Evolutionary conservation across 768 basidiomycete genomes (phyloP), one percentile per base, ranked within the genome.

Genomic region (Mycena olivaceomarginata): DNA sequence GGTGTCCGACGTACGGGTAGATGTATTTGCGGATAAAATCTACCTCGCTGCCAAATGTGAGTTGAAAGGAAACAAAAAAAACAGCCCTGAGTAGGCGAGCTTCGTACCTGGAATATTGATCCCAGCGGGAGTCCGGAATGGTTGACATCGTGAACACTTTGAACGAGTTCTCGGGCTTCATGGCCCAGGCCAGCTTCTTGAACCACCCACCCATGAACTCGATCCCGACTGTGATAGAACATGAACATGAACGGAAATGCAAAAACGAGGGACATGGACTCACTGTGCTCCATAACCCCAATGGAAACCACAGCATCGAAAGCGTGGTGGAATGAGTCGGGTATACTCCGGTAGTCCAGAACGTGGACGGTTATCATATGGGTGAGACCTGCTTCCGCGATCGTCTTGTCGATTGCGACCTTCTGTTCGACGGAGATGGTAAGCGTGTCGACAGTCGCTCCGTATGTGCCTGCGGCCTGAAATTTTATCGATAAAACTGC

Each of bases 401-500:
- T 88, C 22, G 93, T 87, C 71, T 91, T 89, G 72, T 93, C 93
- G 4, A 93, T 93, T 51, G 93, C 88, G 16, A 82, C 83, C 75
- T 94, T 93, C 81, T 94, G 93, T 81, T 93, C 91, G 18, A 88
- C 83, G 3, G 93, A 94, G 40, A 94, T 84, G 5, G 93, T 94
- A 77, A 94, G 84, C 9, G 92, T 93, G 76, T 94, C 93, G 51
- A 94, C 92, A 60, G 90, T 91, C 80, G 93, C 93, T 4, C 89
- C 91, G 75, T 86, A 84, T 82, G 89, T 74, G 15, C 72, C 72
- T 7, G 81, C 81, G 31, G 79, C 79, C 81, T 81, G 46, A 15
- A 25, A 39, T 13, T 56, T 37, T 12, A 11, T 22, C 40, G 16
- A 72, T 45, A 46, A 51, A 5, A 43, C 48, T 15, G 18, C 20